These are phyloP conservation scores for Alternaria gaisen DNA, from an alignment of 2,329 filamentous ascomycete species.

Conservation along the genomic window DNA sequence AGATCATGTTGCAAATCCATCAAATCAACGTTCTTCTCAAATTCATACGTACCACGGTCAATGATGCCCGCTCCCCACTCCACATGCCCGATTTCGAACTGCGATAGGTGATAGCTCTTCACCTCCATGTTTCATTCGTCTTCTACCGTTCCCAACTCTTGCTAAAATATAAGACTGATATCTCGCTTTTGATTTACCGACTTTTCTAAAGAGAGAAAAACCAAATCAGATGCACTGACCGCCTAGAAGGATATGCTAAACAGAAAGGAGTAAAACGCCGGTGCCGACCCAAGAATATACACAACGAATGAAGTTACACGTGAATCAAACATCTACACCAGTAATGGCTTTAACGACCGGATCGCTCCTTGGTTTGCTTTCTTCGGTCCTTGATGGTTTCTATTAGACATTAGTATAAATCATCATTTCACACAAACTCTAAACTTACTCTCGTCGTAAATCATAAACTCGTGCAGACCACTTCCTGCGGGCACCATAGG, in stretches of 20 bases:
- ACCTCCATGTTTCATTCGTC: not conserved
- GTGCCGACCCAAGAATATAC: slow-evolving; percentile 28
- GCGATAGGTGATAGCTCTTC: not conserved
- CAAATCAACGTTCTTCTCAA: not conserved
- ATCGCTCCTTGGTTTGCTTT: slow-evolving; percentile 41
- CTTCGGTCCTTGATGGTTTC: slow-evolving; percentile 38
- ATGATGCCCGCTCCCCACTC: not conserved
- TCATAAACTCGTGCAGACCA: slow-evolving; percentile 90
- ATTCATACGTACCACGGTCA: not conserved
- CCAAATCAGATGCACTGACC: not conserved
- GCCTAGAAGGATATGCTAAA: not conserved
- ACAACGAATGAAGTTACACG: slow-evolving; percentile 26
- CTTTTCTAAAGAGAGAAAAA: slow-evolving; percentile 1
- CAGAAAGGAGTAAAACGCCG: slow-evolving; percentile 24
- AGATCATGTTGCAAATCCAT: not conserved
- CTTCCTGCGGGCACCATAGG: slow-evolving; percentile 94
- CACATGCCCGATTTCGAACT: not conserved
- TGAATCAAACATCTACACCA: slow-evolving; percentile 5
- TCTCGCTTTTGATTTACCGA: slow-evolving; percentile 15
- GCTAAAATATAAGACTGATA: slow-evolving; percentile 5
- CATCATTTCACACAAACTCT: not conserved
- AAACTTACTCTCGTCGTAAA: slow-evolving; percentile 78
- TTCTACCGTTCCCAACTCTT: not conserved
- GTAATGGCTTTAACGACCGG: slow-evolving; percentile 34
- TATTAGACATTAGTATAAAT: slow-evolving; percentile 19